Evolutionary conservation across 495 filamentous ascomycete genomes (phyloP).

Genomic region (Schizothecium vesticola): DNA sequence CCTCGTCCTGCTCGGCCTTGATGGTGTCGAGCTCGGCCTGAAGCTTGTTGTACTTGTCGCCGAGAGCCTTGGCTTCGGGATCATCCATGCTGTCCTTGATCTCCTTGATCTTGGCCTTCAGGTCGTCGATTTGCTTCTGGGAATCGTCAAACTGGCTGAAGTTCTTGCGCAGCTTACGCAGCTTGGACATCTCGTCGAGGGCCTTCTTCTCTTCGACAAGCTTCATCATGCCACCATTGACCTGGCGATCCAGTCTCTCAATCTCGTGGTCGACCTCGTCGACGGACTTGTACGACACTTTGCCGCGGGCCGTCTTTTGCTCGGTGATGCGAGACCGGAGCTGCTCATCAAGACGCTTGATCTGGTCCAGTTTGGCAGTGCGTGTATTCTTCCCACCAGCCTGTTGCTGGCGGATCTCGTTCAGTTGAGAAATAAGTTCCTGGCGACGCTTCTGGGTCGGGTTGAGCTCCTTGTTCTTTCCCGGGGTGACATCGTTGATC

Average conservation of each 20-base stretch:
- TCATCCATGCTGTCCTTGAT: conserved; percentile 82
- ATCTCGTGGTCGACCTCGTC: conserved; percentile 86
- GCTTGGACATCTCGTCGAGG: conserved; percentile 67
- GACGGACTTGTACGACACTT: conserved; percentile 74
- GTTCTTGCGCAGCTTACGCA: conserved; percentile 85
- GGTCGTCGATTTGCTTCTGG: conserved; percentile 77
- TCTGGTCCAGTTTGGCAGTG: conserved; percentile 69
- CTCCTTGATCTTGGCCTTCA: conserved; percentile 78
- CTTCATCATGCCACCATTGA: conserved; percentile 82
- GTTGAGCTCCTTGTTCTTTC: conserved; percentile 64
- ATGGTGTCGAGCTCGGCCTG: conserved; percentile 81
- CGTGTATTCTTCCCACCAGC: conserved; percentile 75
- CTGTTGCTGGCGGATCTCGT: conserved; percentile 73
- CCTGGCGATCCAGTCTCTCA: conserved; percentile 68
- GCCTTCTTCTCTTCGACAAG: conserved; percentile 97
- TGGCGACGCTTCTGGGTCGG: conserved; percentile 70
- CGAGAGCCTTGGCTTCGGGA: conserved; percentile 83
- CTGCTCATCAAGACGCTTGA: conserved; percentile 77
- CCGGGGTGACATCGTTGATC: conserved; percentile 67
- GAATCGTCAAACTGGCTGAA: conserved; percentile 75
- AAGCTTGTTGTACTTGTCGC: conserved; percentile 74
- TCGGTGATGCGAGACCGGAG: conserved; percentile 76
- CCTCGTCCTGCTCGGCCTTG: conserved; percentile 84
- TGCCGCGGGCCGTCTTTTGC: conserved; percentile 72
- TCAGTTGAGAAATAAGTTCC: conserved; percentile 69